Evolutionary conservation across 106 monocot genomes (phyloP).

Genomic region (Dendrobium nobile): DNA sequence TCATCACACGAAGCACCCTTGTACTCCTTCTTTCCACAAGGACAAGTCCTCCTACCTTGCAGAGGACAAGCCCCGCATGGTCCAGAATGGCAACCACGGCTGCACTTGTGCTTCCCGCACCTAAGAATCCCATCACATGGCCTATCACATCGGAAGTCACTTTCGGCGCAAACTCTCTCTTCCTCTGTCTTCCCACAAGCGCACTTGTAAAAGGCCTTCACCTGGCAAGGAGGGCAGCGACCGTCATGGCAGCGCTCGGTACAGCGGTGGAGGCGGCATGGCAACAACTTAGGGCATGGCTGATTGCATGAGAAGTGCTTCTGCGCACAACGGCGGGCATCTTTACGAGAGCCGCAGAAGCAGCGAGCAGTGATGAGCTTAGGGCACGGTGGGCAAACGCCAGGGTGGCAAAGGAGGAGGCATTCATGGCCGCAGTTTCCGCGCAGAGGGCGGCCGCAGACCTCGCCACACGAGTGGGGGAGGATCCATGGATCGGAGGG

Average conservation of each 20-base stretch:
- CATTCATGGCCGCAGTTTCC: conserved; percentile 63
- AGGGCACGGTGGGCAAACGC: conserved; percentile 92
- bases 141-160: conserved; percentile 53
- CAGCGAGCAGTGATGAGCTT: conserved; percentile 45
- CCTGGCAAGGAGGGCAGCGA: conserved; percentile 62
- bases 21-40: conserved; percentile 81
- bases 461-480: conserved; percentile 87
- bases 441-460: conserved; percentile 48
- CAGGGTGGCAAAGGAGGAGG: conserved; percentile 95
- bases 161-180: conserved; percentile 50
- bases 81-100: conserved; percentile 75
- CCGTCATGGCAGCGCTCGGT: conserved; percentile 57
- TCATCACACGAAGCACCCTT: conserved; percentile 53
- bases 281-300: conserved; percentile 30
- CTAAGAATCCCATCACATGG: conserved; percentile 40
- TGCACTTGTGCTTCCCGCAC: conserved; percentile 74
- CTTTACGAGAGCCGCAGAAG: conserved; percentile 64
- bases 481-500: conserved; percentile 77
- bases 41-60: conserved; percentile 75
- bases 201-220: conserved; percentile 39
- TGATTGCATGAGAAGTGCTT: conserved; percentile 59
- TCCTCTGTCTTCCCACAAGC: conserved; percentile 51
- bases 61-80: conserved; percentile 69
- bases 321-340: conserved; percentile 61
- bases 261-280: conserved; percentile 62